Evolutionary conservation across 495 filamentous ascomycete species (phyloP), one percentile per base, ranked within the genome.

Genomic region (Xylaria intraflava): DNA sequence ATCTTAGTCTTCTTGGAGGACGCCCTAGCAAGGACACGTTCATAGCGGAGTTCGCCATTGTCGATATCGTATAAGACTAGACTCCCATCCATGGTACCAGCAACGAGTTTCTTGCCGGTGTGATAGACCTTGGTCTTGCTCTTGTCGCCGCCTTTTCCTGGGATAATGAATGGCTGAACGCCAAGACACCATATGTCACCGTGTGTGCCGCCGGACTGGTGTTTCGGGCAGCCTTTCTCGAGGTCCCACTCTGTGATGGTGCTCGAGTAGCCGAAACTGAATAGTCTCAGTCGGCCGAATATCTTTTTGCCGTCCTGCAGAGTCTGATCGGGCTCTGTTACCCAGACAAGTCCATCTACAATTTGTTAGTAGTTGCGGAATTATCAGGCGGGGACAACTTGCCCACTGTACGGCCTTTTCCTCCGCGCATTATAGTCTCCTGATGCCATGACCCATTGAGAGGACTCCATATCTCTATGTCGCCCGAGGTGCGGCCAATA

Each of bases 381-480:
- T 10, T 10, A 14, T n/a, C 9, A 27, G 20, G 10, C 29, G 14
- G 41, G 14, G n/a, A 4, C 3, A 23, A 43, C 52, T 55, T 55
- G 45, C 52, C 52, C 9, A 55, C 52, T 22, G 52, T 36, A 1
- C 90, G 75, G 59, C 89, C 88, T 51, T 88, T 84, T 46, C 91
- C 93, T 55, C 93, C 93, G 33, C 78, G 79, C 8, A 96, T 81
- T 33, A 87, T 82, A 12, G 82, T 84, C 72, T 99, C 93, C 61
- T 96, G 93, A 61, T 87, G 78, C 93, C 93, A 99, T 42, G 78
- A 70, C 12, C 91, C 90, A 56, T 80, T 80, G 53, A 86, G 69
- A 6, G 94, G 93, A 67, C 96, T 96, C 94, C 94, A 99, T 55
- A 99, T 90, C 71, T 97, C 93, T 60, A 99, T 93, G 62, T 95